Percentiles rank a stretch among this genome's conserved stretches.
phyloP scores from a whole-genome alignment of 140 eudicot genomes.

The Erigeron philadelphicus region DNA sequence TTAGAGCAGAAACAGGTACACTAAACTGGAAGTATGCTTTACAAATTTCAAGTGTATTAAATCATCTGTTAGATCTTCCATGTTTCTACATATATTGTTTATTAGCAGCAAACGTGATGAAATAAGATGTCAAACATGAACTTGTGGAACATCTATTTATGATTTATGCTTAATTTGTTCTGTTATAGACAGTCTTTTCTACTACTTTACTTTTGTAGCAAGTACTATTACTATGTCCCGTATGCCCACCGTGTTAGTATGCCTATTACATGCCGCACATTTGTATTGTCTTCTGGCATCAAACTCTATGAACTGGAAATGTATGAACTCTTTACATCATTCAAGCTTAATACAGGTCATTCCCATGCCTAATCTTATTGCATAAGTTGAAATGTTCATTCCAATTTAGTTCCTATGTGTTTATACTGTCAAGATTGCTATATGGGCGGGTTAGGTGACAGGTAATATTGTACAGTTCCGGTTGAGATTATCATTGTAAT shows the following conservation, averaged over 20 bases:
- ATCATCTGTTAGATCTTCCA: conserved; percentile 3
- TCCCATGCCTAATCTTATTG: neutral
- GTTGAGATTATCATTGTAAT: neutral
- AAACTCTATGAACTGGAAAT: neutral
- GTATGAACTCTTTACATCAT: neutral
- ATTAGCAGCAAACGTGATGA: neutral
- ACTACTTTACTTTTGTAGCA: too few relatives aligned
- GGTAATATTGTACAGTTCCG: neutral
- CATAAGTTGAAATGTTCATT: neutral
- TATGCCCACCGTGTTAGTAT: too few relatives aligned
- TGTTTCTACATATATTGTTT: neutral
- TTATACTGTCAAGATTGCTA: neutral
- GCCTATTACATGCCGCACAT: too few relatives aligned
- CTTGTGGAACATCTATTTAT: too few relatives aligned
- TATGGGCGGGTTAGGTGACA: neutral
- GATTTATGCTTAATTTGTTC: too few relatives aligned
- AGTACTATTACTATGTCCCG: too few relatives aligned
- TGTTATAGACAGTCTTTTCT: too few relatives aligned
- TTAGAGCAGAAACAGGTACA: conserved; percentile 87
- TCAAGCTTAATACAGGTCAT: neutral
- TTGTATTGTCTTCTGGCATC: neutral
- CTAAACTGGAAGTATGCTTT: neutral
- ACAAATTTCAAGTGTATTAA: neutral
- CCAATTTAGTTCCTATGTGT: too few relatives aligned
- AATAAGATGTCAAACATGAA: too few relatives aligned